Percentiles rank a stretch among this genome's conserved stretches.
phyloP scores from a whole-genome alignment of 768 basidiomycete genomes.

The Inosperma sp. region DNA sequence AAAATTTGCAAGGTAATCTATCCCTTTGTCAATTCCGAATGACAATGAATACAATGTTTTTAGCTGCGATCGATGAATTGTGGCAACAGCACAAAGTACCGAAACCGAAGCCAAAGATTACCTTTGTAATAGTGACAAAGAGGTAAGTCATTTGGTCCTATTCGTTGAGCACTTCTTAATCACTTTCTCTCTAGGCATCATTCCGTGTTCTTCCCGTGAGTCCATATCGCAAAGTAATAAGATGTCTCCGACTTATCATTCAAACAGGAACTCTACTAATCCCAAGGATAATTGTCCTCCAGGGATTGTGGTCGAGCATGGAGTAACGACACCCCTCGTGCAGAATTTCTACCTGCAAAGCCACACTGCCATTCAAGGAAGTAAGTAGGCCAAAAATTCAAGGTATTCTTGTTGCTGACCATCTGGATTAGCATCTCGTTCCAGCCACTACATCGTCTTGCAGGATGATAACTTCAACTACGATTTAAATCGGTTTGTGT shows the following conservation, averaged over 20 bases:
- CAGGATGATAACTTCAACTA: constrained; percentile 21
- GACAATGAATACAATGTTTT: neutral
- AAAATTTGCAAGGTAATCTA: constrained; percentile 37
- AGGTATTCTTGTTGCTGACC: neutral
- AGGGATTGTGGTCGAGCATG: constrained; percentile 41
- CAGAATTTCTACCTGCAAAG: constrained; percentile 55
- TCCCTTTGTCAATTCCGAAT: neutral
- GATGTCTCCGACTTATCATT: neutral
- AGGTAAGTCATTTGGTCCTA: constrained; percentile 54
- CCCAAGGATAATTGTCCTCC: constrained; percentile 48
- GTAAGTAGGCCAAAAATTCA: constrained; percentile 27
- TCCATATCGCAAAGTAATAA: neutral
- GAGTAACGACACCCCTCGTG: constrained; percentile 42
- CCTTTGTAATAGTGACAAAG: constrained; percentile 61
- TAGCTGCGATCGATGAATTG: constrained; percentile 16
- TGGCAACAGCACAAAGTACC: constrained; percentile 1
- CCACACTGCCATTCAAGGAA: constrained; percentile 52
- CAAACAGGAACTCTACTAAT: constrained; percentile 15
- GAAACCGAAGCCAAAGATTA: constrained; percentile 35
- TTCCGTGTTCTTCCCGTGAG: constrained; percentile 26
- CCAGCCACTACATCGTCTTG: constrained; percentile 27
- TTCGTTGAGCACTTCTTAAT: constrained; percentile 25
- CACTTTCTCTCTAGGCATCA: constrained; percentile 18
- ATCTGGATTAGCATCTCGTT: constrained; percentile 17
- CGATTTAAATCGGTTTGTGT: constrained; percentile 8